Percentiles rank a stretch among this genome's conserved stretches.
Conservation (phyloP, 768 basidiomycete genomes). For the Pleurotus pulmonarius region DNA sequence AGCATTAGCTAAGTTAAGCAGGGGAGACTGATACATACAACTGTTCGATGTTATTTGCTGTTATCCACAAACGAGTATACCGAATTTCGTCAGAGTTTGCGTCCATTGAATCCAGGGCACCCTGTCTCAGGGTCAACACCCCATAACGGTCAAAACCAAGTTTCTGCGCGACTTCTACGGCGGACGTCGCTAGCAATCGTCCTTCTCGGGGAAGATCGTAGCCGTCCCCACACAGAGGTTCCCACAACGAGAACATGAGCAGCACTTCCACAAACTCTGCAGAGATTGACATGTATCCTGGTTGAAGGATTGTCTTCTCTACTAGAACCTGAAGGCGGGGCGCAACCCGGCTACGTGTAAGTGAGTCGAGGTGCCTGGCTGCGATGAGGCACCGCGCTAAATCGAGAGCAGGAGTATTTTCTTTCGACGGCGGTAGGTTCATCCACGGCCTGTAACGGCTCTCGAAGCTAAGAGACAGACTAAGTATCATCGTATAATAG, state of each 20-base stretch:
- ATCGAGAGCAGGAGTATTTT: constrained; percentile 30
- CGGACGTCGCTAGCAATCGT: constrained; percentile 34
- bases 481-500: too few relatives aligned
- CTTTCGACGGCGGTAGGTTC: constrained; percentile 29
- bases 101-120: neutral
- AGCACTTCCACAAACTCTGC: constrained; percentile 37
- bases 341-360: constrained; percentile 28
- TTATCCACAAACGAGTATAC: neutral
- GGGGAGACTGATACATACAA: neutral
- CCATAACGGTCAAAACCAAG: constrained; percentile 23
- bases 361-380: constrained; percentile 37
- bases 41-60: constrained; percentile 1
- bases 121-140: neutral
- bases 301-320: constrained; percentile 33
- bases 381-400: constrained; percentile 44
- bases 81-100: neutral
- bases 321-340: constrained; percentile 38
- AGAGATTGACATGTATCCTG: constrained; percentile 39
- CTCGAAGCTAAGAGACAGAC: constrained; percentile 29
- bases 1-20: neutral
- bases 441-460: constrained; percentile 41
- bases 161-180: constrained; percentile 44
- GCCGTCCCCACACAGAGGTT: constrained; percentile 31
- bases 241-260: constrained; percentile 41
- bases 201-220: constrained; percentile 30